phyloP scores from a whole-genome alignment of 352 stramenopile genomes.

The Phytopythium vexans region DNA sequence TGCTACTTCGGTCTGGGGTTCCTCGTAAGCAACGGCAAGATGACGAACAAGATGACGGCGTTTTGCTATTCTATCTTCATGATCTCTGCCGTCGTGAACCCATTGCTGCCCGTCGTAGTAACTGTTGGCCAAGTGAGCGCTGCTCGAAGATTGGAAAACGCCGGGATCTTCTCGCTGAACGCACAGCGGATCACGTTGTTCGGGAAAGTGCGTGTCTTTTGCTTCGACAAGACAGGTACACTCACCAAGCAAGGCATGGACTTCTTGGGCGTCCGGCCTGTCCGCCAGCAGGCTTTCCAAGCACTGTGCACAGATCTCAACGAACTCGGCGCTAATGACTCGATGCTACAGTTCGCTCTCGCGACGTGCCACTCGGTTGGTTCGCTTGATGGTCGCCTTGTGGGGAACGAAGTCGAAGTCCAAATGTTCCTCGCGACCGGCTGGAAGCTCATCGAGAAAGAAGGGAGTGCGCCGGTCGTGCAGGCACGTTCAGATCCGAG shows the following conservation, averaged over 20 bases:
- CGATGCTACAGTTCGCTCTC: slow-evolving; percentile 28
- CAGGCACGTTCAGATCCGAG: slow-evolving; percentile 9
- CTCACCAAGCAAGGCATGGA: slow-evolving; percentile 78
- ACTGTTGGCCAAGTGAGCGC: slow-evolving; percentile 67
- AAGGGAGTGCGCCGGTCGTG: slow-evolving; percentile 12
- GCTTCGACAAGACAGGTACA: slow-evolving; percentile 86
- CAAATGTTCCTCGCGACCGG: slow-evolving; percentile 64
- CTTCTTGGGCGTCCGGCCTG: slow-evolving; percentile 37
- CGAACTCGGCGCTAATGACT: slow-evolving; percentile 3
- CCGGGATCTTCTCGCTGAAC: slow-evolving; percentile 59
- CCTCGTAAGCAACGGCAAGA: slow-evolving; percentile 30
- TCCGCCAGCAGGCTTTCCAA: slow-evolving; percentile 6
- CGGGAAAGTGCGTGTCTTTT: slow-evolving; percentile 70
- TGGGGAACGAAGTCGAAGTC: slow-evolving; percentile 75
- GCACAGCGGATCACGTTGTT: slow-evolving; percentile 60
- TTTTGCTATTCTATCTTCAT: slow-evolving; percentile 49
- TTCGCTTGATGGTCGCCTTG: slow-evolving; percentile 31
- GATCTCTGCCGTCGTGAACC: slow-evolving; percentile 44
- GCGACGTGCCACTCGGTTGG: slow-evolving; percentile 61
- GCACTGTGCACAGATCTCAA: slow-evolving; percentile 9
- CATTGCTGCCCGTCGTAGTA: slow-evolving; percentile 70
- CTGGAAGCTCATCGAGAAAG: slow-evolving; percentile 36
- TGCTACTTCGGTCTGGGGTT: slow-evolving; percentile 34
- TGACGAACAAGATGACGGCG: slow-evolving; percentile 37
- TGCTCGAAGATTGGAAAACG: slow-evolving; percentile 38